These are phyloP conservation scores for Voacanga thouarsii DNA, from an alignment of 257 asterid species.

Conservation along the genomic window DNA sequence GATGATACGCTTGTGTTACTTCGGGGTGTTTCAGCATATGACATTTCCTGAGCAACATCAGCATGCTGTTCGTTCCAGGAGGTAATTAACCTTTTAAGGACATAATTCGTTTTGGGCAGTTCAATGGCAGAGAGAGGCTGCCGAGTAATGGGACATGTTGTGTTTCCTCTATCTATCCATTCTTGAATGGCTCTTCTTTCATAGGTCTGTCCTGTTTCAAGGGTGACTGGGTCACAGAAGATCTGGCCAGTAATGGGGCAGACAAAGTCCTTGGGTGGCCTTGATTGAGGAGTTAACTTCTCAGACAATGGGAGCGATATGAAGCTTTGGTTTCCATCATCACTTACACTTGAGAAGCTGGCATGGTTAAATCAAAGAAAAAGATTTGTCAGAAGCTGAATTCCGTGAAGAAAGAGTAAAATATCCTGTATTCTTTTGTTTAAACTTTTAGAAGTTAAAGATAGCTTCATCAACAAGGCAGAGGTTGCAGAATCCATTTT, in stretches of 20 bases:
- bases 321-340: slow-evolving; percentile 53
- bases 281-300: slow-evolving; percentile 56
- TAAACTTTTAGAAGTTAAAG: background rate
- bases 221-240: slow-evolving; percentile 78
- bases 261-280: slow-evolving; percentile 88
- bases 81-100: slow-evolving; percentile 67
- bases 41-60: slow-evolving; percentile 63
- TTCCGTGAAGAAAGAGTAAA: background rate
- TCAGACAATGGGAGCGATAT: slow-evolving; percentile 58
- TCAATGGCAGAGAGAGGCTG: slow-evolving; percentile 70
- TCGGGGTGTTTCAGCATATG: slow-evolving; percentile 50
- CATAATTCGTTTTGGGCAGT: slow-evolving; percentile 80
- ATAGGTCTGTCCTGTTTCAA: slow-evolving; percentile 86
- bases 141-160: slow-evolving; percentile 78
- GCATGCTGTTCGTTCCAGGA: slow-evolving; percentile 90
- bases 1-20: slow-evolving; percentile 30
- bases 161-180: slow-evolving; percentile 82
- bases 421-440: too few relatives aligned
- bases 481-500: background rate
- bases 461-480: background rate
- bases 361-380: slow-evolving; percentile 16
- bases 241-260: slow-evolving; percentile 85
- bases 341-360: slow-evolving; percentile 44
- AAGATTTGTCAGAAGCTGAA: background rate
- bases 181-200: slow-evolving; percentile 88